Conservation (phyloP, 441 rosid genomes). For the Adansonia madagascariensis region DNA sequence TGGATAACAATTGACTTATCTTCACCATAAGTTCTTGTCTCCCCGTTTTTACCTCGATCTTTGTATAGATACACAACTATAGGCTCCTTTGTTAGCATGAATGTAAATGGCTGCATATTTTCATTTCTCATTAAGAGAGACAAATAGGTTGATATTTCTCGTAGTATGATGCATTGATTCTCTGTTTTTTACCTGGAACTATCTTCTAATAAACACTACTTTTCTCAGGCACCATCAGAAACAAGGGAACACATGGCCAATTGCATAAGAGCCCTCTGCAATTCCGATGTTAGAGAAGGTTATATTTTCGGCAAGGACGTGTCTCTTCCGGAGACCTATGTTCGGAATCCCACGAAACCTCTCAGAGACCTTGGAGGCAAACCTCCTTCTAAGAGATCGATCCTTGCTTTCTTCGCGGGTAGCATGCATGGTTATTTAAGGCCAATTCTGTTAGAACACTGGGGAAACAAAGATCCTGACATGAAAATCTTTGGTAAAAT, state of each 20-base stretch:
- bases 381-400: slow-evolving; percentile 62
- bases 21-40: background rate
- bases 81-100: background rate
- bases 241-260: slow-evolving; percentile 63
- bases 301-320: slow-evolving; percentile 82
- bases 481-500: slow-evolving; percentile 70
- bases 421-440: slow-evolving; percentile 86
- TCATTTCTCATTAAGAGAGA: background rate
- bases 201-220: slow-evolving; percentile 10
- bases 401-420: slow-evolving; percentile 86
- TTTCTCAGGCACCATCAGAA: slow-evolving; percentile 78
- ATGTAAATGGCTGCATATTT: background rate
- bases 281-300: slow-evolving; percentile 78
- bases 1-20: background rate
- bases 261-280: slow-evolving; percentile 88
- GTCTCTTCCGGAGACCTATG: slow-evolving; percentile 80
- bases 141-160: background rate
- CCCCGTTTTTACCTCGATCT: background rate
- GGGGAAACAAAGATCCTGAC: slow-evolving; percentile 82
- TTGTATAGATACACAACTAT: background rate
- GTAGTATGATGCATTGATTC: background rate
- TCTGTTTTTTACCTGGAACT: background rate
- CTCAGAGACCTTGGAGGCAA: slow-evolving; percentile 72
- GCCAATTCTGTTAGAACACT: slow-evolving; percentile 65
- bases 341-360: slow-evolving; percentile 57